Percentiles rank a stretch among this genome's conserved stretches.
Conservation (phyloP, 257 asterid species). For the Echium plantagineum region DNA sequence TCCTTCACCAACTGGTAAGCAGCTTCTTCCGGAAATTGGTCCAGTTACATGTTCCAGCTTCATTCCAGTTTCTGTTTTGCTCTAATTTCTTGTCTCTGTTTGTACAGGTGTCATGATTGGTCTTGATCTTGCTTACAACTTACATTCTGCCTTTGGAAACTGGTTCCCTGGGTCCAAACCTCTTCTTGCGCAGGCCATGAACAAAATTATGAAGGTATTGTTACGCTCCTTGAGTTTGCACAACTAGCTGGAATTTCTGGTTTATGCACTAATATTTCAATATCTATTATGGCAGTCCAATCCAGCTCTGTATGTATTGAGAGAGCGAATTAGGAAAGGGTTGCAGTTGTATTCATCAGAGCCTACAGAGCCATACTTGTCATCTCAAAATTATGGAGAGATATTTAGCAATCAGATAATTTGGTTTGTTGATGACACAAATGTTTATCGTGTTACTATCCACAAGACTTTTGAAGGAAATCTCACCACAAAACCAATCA, state of each 20-base stretch:
- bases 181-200: constrained; percentile 96
- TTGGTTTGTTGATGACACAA: constrained; percentile 98
- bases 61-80: not conserved
- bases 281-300: constrained; percentile 51
- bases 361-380: constrained; percentile 94
- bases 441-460: constrained; percentile 92
- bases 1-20: constrained; percentile 97
- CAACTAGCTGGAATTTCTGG: too few species aligned
- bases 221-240: not conserved
- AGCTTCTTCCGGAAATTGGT: constrained; percentile 29
- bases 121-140: constrained; percentile 84
- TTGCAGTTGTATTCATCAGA: constrained; percentile 94
- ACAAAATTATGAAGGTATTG: constrained; percentile 94
- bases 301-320: constrained; percentile 85
- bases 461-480: constrained; percentile 98
- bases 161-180: constrained; percentile 99
- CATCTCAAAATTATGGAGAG: constrained; percentile 98
- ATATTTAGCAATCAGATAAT: constrained; percentile 96
- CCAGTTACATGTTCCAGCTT: not conserved
- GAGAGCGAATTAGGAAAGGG: constrained; percentile 95
- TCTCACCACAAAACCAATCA: constrained; percentile 91
- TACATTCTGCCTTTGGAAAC: constrained; percentile 97
- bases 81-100: not conserved
- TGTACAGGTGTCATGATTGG: constrained; percentile 95
- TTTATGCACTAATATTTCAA: not conserved